Evolutionary conservation across 108 stramenopile species (phyloP), one percentile per base, ranked within the genome.

Genomic region (Nitzschia palea): DNA sequence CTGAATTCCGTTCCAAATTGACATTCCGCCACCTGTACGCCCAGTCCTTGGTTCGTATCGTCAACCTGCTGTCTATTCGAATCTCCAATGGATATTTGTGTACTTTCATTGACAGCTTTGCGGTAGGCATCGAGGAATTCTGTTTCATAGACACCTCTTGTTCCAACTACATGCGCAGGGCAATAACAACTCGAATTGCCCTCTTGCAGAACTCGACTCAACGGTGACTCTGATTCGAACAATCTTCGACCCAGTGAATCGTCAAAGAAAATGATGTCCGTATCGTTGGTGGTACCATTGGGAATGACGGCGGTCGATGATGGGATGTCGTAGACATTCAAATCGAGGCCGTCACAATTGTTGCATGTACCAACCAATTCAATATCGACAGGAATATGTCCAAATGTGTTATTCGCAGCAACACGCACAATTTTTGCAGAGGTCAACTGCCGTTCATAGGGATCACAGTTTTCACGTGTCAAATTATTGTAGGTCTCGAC

Each of bases 341-440:
- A 6, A 51, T 17, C n/a, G 50, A 17, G 8, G 5, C 14, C 14
- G n/a, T 51, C 50, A n/a, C 50, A 51, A 6, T n/a, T n/a, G 5
- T 6, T 10, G n/a, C 50, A 51, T 22, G 17, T 17, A 18, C 50
- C 50, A 22, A 5, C 6, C n/a, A 51, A 6, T 6, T 6, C 6
- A 51, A 51, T 51, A 6, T 51, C 50, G 14, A 51, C 50, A 51
- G 50, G 50, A 51, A 51, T 6, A 51, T 22, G 5, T 51, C 50
- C 50, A 18, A 20, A 10, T 18, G 17, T 23, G 50, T 10, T 51
- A 22, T 22, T 23, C 6, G 8, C 22, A n/a, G 14, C 50, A 22
- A 51, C 10, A 22, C 18, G 17, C 18, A 51, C 50, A 51, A 51
- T 23, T 51, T 51, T 6, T 15, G 50, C 10, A 6, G n/a, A 5